phyloP scores from a whole-genome alignment of 2,329 filamentous ascomycete genomes.

The Gaeumannomyces tritici region DNA sequence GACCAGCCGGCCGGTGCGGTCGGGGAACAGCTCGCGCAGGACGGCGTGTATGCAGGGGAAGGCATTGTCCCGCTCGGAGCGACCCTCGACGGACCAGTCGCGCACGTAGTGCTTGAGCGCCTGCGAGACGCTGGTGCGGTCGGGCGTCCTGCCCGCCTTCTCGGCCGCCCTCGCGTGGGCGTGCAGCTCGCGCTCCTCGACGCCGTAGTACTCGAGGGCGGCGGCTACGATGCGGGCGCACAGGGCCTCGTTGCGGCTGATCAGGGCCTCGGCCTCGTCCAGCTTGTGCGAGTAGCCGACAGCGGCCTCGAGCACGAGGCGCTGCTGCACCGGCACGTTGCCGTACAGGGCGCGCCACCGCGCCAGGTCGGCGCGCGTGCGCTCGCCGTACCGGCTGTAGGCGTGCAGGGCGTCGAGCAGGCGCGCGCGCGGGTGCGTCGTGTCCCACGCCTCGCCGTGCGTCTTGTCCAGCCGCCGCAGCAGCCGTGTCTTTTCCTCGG shows the following conservation, averaged over 20 bases:
- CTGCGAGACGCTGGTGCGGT: constrained; percentile 33
- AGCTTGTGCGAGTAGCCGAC: constrained; percentile 48
- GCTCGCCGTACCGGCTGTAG: constrained; percentile 23
- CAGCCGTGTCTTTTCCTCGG: constrained; percentile 11
- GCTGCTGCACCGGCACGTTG: constrained; percentile 23
- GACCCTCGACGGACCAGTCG: constrained; percentile 43
- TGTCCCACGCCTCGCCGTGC: constrained; percentile 19
- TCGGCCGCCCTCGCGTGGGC: constrained; percentile 27
- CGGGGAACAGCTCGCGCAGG: constrained; percentile 18
- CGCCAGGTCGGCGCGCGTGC: constrained; percentile 25
- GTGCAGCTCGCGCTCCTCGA: constrained; percentile 32
- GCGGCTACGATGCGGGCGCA: constrained; percentile 34
- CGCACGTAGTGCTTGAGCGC: constrained; percentile 47
- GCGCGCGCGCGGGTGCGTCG: constrained; percentile 26
- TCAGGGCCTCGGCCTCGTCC: constrained; percentile 27
- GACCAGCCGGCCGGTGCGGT: constrained; percentile 11
- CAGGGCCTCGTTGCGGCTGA: constrained; percentile 33
- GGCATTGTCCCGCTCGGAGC: constrained; percentile 31
- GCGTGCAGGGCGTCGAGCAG: constrained; percentile 29
- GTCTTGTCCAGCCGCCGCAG: constrained; percentile 17
- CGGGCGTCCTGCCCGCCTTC: constrained; percentile 26
- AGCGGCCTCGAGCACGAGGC: constrained; percentile 40
- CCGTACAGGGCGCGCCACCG: constrained; percentile 25
- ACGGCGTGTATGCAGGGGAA: constrained; percentile 29
- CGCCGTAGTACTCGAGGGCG: constrained; percentile 35